Percentiles rank a stretch among this genome's conserved stretches.
These are phyloP conservation scores for Inga laurina DNA, from an alignment of 306 rosid species.

Conservation along the genomic window DNA sequence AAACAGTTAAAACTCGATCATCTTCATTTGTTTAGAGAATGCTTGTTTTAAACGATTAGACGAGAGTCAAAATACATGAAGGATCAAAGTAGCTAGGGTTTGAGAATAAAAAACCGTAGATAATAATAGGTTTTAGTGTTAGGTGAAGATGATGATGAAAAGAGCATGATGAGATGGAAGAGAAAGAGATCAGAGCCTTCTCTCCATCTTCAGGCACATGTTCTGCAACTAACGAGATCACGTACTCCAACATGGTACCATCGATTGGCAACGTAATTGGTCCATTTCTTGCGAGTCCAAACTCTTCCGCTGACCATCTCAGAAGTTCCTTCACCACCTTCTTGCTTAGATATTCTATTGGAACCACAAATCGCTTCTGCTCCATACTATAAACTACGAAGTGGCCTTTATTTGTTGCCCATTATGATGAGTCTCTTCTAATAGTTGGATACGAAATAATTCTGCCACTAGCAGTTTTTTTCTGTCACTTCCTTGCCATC, in stretches of 20 bases:
- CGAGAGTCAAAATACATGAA: background rate
- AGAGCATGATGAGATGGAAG: constrained; percentile 12
- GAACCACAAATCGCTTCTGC: constrained; percentile 35
- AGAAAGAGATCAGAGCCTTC: background rate
- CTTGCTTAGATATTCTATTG: constrained; percentile 34
- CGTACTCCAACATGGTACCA: constrained; percentile 36
- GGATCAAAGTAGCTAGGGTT: background rate
- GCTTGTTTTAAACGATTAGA: background rate
- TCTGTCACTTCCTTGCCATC: constrained; percentile 50
- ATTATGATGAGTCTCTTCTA: background rate
- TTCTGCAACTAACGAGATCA: constrained; percentile 28
- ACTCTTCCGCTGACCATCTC: constrained; percentile 45
- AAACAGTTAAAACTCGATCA: background rate
- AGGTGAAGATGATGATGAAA: constrained; percentile 5
- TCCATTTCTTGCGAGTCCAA: constrained; percentile 24
- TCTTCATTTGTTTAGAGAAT: background rate
- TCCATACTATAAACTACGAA: constrained; percentile 41
- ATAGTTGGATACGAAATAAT: constrained; percentile 35
- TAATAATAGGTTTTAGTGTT: constrained; percentile 12
- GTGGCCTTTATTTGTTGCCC: constrained; percentile 30
- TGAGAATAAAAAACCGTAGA: constrained; percentile 37
- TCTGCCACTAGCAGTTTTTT: constrained; percentile 24
- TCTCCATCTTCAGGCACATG: constrained; percentile 26
- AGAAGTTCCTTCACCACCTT: constrained; percentile 39
- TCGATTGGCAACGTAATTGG: constrained; percentile 41